phyloP scores from a whole-genome alignment of 768 basidiomycete species.

The Strobilomyces echinocephalus region DNA sequence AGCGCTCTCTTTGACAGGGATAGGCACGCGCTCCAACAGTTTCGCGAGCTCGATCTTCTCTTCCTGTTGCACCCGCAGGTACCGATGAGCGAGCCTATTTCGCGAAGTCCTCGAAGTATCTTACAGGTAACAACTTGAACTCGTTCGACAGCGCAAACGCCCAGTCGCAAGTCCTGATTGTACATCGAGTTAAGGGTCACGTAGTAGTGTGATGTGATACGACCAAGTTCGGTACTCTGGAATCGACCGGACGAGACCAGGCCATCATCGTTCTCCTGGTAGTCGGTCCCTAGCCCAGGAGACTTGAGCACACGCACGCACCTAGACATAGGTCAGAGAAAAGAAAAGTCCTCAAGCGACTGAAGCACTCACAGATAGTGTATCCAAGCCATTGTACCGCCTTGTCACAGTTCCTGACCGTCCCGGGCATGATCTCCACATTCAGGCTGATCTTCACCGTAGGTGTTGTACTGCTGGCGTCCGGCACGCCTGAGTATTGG shows the following conservation, averaged over 20 bases:
- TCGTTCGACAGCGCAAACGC: conserved; percentile 4
- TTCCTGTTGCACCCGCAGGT: conserved; percentile 56
- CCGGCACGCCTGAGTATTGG: conserved; percentile 99
- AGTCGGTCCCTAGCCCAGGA: conserved; percentile 82
- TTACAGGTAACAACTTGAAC: conserved; percentile 3
- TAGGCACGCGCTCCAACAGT: conserved; percentile 26
- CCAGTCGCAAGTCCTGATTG: conserved; percentile 78
- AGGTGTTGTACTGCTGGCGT: conserved; percentile 95
- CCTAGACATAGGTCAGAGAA: conserved; percentile 34
- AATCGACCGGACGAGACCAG: conserved; percentile 39
- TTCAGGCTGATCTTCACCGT: conserved; percentile 94
- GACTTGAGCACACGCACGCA: conserved; percentile 93
- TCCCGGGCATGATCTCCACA: conserved; percentile 96
- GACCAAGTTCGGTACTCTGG: conserved; percentile 4
- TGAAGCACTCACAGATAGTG: conserved; percentile 71
- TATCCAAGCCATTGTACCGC: conserved; percentile 97
- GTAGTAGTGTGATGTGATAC: conserved; percentile 1
- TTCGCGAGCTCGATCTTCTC: conserved; percentile 36
- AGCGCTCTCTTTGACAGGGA: conserved; percentile 94
- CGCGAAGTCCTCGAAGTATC: conserved; percentile 13
- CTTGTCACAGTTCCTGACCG: conserved; percentile 91
- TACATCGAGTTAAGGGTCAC: conserved; percentile 92
- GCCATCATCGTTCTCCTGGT: conserved; percentile 77
- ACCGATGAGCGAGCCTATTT: background rate
- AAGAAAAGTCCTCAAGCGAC: conserved; percentile 2